phyloP scores from a whole-genome alignment of 1,284 basidiomycete genomes.

The Trichosporon sp. region DNA sequence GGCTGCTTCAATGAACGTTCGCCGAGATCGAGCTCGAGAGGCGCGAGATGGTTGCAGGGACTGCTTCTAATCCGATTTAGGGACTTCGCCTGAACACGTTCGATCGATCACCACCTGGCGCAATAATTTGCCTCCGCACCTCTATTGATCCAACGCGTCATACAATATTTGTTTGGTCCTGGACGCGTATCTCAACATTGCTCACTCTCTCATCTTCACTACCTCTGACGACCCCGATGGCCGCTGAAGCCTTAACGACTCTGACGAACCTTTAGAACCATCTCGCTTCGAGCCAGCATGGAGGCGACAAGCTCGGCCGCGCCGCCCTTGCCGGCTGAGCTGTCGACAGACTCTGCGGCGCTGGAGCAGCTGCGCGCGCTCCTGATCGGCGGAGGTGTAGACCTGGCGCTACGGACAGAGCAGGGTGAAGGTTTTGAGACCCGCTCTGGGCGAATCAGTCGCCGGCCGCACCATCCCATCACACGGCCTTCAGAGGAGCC shows the following conservation, averaged over 20 bases:
- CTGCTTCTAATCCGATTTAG: too few relatives aligned
- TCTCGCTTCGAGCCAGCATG: background rate
- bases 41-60: too few relatives aligned
- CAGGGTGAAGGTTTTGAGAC: background rate
- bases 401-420: background rate
- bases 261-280: background rate
- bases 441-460: background rate
- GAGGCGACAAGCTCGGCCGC: background rate
- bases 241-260: background rate
- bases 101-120: too few relatives aligned
- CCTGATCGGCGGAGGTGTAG: background rate
- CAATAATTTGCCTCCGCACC: background rate
- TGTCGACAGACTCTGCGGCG: background rate
- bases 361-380: background rate
- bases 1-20: too few relatives aligned
- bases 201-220: background rate
- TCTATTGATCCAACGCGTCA: background rate
- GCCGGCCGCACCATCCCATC: background rate
- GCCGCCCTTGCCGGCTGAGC: conserved; percentile 7
- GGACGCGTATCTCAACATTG: background rate
- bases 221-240: background rate
- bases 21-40: too few relatives aligned
- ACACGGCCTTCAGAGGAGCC: background rate
- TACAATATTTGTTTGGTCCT: conserved; percentile 6
- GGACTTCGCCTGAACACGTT: too few relatives aligned